Evolutionary conservation across 768 basidiomycete genomes (phyloP).

Genomic region (Guyanaporus albipodus): DNA sequence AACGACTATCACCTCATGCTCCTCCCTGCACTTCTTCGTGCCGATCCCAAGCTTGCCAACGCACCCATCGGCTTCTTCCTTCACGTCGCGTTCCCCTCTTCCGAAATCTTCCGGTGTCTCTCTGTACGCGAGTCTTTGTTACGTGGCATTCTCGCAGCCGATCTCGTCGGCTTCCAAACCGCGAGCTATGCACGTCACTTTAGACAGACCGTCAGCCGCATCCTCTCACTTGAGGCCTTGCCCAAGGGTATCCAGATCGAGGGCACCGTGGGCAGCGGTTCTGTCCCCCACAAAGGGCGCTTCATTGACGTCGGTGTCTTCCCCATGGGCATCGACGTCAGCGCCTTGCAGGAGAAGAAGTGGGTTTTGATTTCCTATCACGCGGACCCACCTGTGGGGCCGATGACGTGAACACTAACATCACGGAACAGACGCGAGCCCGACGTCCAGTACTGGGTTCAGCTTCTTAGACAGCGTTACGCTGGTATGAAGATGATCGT

Average conservation of each 20-base stretch:
- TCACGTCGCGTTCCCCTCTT: conserved; percentile 93
- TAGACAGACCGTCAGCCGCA: conserved; percentile 77
- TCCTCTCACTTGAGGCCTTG: conserved; percentile 73
- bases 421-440: conserved; percentile 51
- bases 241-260: conserved; percentile 78
- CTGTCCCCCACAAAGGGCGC: conserved; percentile 34
- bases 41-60: conserved; percentile 42
- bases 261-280: conserved; percentile 10
- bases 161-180: conserved; percentile 91
- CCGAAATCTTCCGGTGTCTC: conserved; percentile 93
- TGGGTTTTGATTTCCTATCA: conserved; percentile 27
- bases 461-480: conserved; percentile 75
- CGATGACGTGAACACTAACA: conserved; percentile 7
- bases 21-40: conserved; percentile 80
- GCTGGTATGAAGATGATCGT: conserved; percentile 84
- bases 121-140: conserved; percentile 74
- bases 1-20: conserved; percentile 98
- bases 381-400: not conserved
- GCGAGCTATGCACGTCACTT: conserved; percentile 82
- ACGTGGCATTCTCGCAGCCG: conserved; percentile 86
- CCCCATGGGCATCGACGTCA: conserved; percentile 86
- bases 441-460: conserved; percentile 82
- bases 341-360: conserved; percentile 62
- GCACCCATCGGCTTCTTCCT: conserved; percentile 80
- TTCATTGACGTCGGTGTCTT: conserved; percentile 88